Evolutionary conservation across 169 alveolate genomes (phyloP).

Genomic region (Cyclospora cayetanensis): DNA sequence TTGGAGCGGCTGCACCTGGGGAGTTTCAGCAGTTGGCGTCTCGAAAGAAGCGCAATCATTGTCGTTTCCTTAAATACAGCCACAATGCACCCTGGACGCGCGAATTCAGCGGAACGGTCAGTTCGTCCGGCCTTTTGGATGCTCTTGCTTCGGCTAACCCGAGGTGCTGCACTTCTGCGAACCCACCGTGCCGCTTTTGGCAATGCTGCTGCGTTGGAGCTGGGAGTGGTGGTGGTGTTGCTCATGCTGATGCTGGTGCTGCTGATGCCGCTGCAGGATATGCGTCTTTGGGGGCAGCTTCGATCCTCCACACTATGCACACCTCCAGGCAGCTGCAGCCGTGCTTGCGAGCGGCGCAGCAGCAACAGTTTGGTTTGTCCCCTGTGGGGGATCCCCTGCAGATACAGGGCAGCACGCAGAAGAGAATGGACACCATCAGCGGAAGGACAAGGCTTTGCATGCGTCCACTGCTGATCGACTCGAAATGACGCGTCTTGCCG

Average conservation of each 20-base stretch:
- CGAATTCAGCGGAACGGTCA: too few species aligned
- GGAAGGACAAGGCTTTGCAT: not conserved
- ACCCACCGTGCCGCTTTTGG: not conserved
- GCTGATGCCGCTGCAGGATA: slow-evolving; percentile 5
- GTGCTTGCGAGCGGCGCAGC: not conserved
- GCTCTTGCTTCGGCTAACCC: too few species aligned
- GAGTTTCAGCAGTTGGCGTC: too few species aligned
- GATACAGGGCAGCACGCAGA: not conserved
- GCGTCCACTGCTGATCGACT: not conserved
- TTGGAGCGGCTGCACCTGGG: too few species aligned
- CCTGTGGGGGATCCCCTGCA: slow-evolving; percentile 37
- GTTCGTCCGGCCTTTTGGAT: too few species aligned
- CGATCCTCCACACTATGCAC: slow-evolving; percentile 16
- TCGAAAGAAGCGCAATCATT: too few species aligned
- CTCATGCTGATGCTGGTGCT: not conserved
- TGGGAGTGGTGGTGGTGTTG: not conserved
- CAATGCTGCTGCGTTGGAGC: not conserved
- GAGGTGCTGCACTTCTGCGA: too few species aligned
- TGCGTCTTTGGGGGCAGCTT: slow-evolving; percentile 50
- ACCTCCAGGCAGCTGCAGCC: not conserved
- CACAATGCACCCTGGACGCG: too few species aligned
- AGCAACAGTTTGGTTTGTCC: slow-evolving; percentile 1
- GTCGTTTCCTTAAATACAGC: too few species aligned
- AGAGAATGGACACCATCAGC: not conserved
- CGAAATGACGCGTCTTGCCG: slow-evolving; percentile 32